Base-by-base conservation (phyloP, 2,329 filamentous ascomycete genomes). In the Ascochyta rabiei region DNA sequence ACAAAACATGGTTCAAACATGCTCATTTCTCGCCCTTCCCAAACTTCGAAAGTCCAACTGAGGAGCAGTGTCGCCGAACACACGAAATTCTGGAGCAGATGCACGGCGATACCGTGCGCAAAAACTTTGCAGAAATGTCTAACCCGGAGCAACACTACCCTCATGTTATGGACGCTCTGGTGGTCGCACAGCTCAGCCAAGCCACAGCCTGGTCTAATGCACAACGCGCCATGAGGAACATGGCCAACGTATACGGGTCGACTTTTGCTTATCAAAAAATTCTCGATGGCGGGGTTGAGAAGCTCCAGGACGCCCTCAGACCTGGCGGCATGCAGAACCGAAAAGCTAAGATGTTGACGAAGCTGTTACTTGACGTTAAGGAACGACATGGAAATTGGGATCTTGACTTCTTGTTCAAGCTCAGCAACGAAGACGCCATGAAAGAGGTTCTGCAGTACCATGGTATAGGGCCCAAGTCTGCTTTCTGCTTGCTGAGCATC, bases 401-500 rank as follows among this genome's bases (percentile, higher is more conserved):
- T 4, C 26, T 53, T 0, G 48, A 56, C 9, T 47, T 51, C 19
- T 24, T 56, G 1, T 34, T 56, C 2, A 26, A 52, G 12, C 34
- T 44, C 2, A 52, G 31, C 6, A 23, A 56, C n/a, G 48, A 56
- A n/a, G 42, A 56, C 19, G 53, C 53, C 6, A 48, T 53, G 41
- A 52, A 56, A 15, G 48, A 56, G 48, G 42, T 56, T 7, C 21
- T 56, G 35, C 49, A 43, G 6, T 56, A 56, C 28, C 49, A 56
- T 24, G 43, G 48, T 42, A 33, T 56, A n/a, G 53, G 48, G 4
- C 35, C 48, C 12, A 56, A 56, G 38, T 56, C 48, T 19, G 53
- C 53, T 9, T 56, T 52, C 26, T 50, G 50, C 6, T 43, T 56
- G 6, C 19, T 56, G 42, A 44, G 53, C 38, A 53, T 50, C 24